Evolutionary conservation across 2,329 filamentous ascomycete genomes (phyloP).

Genomic region (Curvularia sp.): DNA sequence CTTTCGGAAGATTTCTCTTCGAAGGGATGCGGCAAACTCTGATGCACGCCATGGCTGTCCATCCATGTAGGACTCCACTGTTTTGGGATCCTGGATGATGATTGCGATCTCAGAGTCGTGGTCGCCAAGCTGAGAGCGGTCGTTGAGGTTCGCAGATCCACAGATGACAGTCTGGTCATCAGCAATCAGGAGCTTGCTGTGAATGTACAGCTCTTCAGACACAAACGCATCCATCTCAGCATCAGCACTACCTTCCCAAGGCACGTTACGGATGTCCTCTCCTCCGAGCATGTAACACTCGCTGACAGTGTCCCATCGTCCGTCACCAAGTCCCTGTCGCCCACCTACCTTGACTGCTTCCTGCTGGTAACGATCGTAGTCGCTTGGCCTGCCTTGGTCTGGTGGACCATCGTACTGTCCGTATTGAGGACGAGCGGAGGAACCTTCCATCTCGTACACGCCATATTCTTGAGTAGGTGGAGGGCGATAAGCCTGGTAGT

Average conservation of each 20-base stretch:
- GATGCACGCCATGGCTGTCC: constrained; percentile 74
- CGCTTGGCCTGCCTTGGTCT: constrained; percentile 36
- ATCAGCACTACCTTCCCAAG: constrained; percentile 63
- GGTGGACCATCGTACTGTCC: constrained; percentile 32
- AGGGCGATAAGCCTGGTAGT: constrained; percentile 46
- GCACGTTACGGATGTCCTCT: constrained; percentile 69
- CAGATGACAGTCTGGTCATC: constrained; percentile 84
- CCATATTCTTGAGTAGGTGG: constrained; percentile 48
- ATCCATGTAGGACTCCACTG: constrained; percentile 75
- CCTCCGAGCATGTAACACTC: constrained; percentile 84
- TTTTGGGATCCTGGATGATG: constrained; percentile 78
- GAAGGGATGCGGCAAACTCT: constrained; percentile 78
- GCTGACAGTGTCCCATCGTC: constrained; percentile 77
- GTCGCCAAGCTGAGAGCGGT: constrained; percentile 77
- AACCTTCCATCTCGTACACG: constrained; percentile 43
- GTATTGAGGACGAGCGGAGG: constrained; percentile 25
- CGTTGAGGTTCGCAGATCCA: constrained; percentile 75
- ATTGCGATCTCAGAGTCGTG: constrained; percentile 93
- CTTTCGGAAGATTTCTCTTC: constrained; percentile 87
- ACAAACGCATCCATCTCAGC: constrained; percentile 68
- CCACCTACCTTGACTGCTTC: constrained; percentile 65
- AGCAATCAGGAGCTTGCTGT: constrained; percentile 77
- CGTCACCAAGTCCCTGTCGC: constrained; percentile 53
- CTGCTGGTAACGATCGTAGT: constrained; percentile 75
- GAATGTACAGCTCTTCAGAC: constrained; percentile 68